A percentile compares a stretch with the other conserved stretches of the same genome.
phyloP scores from a whole-genome alignment of 2,329 filamentous ascomycete species.

The Huntiella bhutanensis region DNA sequence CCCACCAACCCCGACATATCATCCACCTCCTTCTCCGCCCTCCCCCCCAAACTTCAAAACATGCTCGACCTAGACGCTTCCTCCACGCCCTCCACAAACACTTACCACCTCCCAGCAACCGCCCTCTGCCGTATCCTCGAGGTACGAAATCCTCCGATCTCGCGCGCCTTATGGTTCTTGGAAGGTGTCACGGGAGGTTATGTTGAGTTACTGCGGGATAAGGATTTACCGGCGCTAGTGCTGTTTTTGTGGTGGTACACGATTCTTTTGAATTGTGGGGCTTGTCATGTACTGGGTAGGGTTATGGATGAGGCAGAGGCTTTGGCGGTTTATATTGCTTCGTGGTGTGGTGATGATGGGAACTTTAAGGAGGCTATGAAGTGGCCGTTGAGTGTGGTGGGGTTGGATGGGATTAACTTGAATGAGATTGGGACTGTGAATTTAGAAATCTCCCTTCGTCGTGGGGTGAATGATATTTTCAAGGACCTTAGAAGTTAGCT shows the following conservation, averaged over 20 bases:
- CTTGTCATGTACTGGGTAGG: conserved; percentile 25
- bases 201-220: conserved; percentile 25
- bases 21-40: no score
- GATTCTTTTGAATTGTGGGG: conserved; percentile 21
- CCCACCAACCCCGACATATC: no score
- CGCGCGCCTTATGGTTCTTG: conserved; percentile 23
- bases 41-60: no score
- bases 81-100: conserved; percentile 13
- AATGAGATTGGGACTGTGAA: neutral
- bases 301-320: conserved; percentile 29
- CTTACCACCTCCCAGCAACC: conserved; percentile 19
- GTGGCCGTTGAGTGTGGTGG: neutral
- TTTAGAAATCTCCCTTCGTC: no score
- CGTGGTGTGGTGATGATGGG: conserved; percentile 1
- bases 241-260: conserved; percentile 39
- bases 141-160: no score
- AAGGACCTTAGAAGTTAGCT: neutral
- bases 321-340: conserved; percentile 24
- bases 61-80: no score
- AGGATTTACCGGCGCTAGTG: conserved; percentile 34
- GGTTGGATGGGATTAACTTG: neutral
- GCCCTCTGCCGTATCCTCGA: conserved; percentile 20
- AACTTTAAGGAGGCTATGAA: conserved; percentile 7
- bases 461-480: neutral
- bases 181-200: conserved; percentile 25